Evolutionary conservation across 2,329 filamentous ascomycete species (phyloP).

Genomic region (Coleophoma crateriformis): DNA sequence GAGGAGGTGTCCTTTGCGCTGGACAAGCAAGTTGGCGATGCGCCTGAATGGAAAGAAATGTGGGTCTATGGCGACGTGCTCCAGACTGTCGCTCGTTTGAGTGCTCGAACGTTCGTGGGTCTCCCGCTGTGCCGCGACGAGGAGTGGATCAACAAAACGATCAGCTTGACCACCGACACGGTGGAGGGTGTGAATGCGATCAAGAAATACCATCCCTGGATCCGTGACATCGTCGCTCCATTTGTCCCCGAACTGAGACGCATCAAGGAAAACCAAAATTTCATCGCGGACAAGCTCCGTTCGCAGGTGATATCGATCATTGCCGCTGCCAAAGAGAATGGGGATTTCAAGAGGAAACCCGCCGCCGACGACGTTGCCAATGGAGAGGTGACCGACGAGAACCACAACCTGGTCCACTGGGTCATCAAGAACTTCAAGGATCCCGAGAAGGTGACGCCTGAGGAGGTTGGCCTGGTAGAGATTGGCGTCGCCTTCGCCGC

Average conservation of each 20-base stretch:
- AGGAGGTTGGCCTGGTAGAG: background rate
- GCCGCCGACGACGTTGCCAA: background rate
- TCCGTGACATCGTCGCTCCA: conserved; percentile 7
- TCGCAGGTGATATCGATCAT: background rate
- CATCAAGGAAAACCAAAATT: background rate
- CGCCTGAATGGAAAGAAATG: conserved; percentile 24
- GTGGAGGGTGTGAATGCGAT: conserved; percentile 11
- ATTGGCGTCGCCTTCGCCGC: conserved; percentile 7
- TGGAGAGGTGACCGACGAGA: background rate
- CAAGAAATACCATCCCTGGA: conserved; percentile 4
- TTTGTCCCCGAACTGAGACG: conserved; percentile 1
- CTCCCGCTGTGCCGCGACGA: conserved; percentile 25
- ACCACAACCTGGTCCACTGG: conserved; percentile 4
- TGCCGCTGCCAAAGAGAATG: background rate
- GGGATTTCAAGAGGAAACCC: background rate
- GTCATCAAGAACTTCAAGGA: conserved; percentile 2
- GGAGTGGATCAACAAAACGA: conserved; percentile 14
- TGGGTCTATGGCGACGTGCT: conserved; percentile 23
- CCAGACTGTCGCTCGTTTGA: conserved; percentile 29
- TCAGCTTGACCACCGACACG: conserved; percentile 12
- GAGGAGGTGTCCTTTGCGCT: conserved; percentile 6
- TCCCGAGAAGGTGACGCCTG: background rate
- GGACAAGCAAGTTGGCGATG: conserved; percentile 3
- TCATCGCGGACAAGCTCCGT: conserved; percentile 8
- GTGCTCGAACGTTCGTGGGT: conserved; percentile 36